Conservation (phyloP, 2,329 filamentous ascomycete species). For the Penicillium frequentans region DNA sequence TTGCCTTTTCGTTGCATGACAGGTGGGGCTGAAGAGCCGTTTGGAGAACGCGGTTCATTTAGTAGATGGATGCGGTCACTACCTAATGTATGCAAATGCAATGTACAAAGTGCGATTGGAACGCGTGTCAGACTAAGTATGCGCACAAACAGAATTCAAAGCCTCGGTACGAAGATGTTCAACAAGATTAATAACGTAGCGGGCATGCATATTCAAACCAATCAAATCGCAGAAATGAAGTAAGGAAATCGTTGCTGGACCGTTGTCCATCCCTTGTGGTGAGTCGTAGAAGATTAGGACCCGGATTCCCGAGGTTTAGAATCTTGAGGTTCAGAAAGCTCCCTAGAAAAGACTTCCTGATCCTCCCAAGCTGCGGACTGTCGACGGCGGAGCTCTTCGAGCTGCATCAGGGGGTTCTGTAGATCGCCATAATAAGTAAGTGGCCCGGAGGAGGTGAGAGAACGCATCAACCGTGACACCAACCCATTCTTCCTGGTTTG, state of each 20-base stretch:
- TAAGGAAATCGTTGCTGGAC: too few species aligned
- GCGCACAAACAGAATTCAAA: background rate
- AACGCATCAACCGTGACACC: constrained; percentile 59
- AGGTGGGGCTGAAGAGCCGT: background rate
- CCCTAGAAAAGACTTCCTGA: constrained; percentile 25
- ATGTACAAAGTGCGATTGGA: constrained; percentile 10
- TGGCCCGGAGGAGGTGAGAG: constrained; percentile 43
- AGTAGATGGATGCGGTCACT: background rate
- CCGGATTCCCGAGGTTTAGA: background rate
- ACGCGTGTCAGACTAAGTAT: background rate
- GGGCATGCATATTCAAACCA: background rate
- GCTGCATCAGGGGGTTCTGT: constrained; percentile 69
- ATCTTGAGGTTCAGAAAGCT: constrained; percentile 8
- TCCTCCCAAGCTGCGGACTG: constrained; percentile 64
- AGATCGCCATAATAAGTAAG: constrained; percentile 48
- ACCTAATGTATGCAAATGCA: constrained; percentile 13
- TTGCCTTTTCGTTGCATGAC: background rate
- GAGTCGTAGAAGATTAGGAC: background rate
- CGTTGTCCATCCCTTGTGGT: too few species aligned
- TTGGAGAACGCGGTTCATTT: background rate
- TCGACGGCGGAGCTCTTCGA: constrained; percentile 67
- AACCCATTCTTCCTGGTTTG: constrained; percentile 91
- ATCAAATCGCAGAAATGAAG: background rate
- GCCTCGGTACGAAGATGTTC: background rate
- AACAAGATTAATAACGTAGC: background rate